phyloP scores from a whole-genome alignment of 352 stramenopile species.

The Globisporangium echinulatum region DNA sequence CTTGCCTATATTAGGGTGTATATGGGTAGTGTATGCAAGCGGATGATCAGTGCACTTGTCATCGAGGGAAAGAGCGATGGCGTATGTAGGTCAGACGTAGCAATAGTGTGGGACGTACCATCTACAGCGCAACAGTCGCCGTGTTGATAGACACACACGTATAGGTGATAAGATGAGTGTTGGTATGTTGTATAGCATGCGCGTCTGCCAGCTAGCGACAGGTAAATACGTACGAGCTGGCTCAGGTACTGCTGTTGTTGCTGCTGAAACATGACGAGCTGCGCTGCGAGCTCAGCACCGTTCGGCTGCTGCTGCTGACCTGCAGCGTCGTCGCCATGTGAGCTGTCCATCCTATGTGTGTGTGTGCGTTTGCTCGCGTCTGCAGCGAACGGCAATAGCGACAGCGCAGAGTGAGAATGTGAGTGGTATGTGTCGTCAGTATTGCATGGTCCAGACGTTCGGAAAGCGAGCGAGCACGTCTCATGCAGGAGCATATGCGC shows the following conservation, averaged over 20 bases:
- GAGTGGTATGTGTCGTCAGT: no score
- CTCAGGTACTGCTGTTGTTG: slow-evolving; percentile 57
- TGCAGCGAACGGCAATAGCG: no score
- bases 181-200: no score
- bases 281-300: slow-evolving; percentile 30
- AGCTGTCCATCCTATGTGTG: not conserved
- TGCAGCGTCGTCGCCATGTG: slow-evolving; percentile 7
- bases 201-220: no score
- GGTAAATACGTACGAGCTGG: slow-evolving; percentile 23
- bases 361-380: no score
- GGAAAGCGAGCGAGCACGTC: no score
- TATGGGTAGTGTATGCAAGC: slow-evolving; percentile 8
- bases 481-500: no score
- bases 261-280: slow-evolving; percentile 52
- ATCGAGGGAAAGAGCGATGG: not conserved
- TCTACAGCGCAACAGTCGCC: not conserved
- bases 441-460: no score
- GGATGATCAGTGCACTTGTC: not conserved
- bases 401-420: no score
- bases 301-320: slow-evolving; percentile 14
- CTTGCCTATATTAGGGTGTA: slow-evolving; percentile 56
- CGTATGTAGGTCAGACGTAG: not conserved
- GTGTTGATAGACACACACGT: not conserved
- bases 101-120: not conserved
- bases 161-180: not conserved